Evolutionary conservation across 2,329 filamentous ascomycete genomes (phyloP), one percentile per base, ranked within the genome.

Genomic region (Diaporthe nobilis): DNA sequence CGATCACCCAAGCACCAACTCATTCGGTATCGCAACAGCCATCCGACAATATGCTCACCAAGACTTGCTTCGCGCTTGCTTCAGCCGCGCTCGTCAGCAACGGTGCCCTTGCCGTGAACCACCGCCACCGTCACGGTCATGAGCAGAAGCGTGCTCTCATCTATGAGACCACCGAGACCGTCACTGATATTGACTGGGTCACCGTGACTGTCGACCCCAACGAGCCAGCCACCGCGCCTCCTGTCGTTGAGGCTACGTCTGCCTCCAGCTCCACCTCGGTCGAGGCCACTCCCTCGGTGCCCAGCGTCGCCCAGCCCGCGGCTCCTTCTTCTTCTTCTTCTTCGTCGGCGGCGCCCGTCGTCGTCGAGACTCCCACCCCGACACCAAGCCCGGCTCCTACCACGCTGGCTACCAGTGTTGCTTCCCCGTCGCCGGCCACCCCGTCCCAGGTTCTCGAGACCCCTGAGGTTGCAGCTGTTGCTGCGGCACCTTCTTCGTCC

Each of bases 161-260:
- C 65, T 80, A 82, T 75, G 79, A 81, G 77, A 79, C 79, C 58
- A 82, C 82, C 34, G 80, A 84, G 57, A 81, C 83, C 13, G 83
- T 85, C 65, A 79, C 81, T 12, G 82, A 83, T 73, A 85, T 82
- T 25, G 78, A 83, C 63, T 86, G 83, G 82, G 83, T 85, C 71
- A 88, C 85, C 55, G 85, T 87, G 72, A 88, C 86, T 51, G 83
- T 86, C 77, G 84, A 80, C 72, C 82, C 81, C 15, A 80, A 79
- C 71, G 78, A 79, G 65, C 44, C 76, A 15, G 55, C 77, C 8
- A 42, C 76, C 25, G 25, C 70, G 17, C 60, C 51, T 34, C 73
- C 71, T 47, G 51, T 68, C 22, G 75, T 78, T n/a, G 81, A 80
- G 70, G 79, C 80, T 55, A 74, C 63, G 39, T 31, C 73, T 20